Conservation (phyloP, 306 rosid genomes). For the Castanea mollissima region DNA sequence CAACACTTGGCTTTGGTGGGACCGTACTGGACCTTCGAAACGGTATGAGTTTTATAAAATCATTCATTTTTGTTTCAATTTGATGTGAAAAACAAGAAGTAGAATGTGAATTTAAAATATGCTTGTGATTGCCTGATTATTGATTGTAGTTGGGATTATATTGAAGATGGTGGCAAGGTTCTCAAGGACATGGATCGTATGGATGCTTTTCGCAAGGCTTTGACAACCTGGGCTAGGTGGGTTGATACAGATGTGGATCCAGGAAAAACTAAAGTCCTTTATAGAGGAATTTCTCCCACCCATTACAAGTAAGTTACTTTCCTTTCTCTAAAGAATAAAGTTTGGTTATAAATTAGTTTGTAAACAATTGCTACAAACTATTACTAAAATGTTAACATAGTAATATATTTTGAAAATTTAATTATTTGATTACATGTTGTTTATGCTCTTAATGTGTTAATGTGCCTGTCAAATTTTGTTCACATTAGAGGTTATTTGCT, state of each 20-base stretch:
- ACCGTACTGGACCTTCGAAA: conserved; percentile 51
- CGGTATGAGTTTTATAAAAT: conserved; percentile 41
- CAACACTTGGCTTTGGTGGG: conserved; percentile 91
- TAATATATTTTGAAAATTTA: too few species aligned
- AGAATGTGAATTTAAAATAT: neutral
- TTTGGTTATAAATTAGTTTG: neutral
- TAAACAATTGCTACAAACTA: too few species aligned
- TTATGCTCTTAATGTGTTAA: too few species aligned
- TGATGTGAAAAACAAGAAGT: neutral
- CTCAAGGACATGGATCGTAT: too few species aligned
- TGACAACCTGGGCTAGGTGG: conserved; percentile 43
- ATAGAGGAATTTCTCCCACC: conserved; percentile 68
- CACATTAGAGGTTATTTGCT: too few species aligned
- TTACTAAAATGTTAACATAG: too few species aligned
- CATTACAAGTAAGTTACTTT: conserved; percentile 47
- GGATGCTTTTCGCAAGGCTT: too few species aligned
- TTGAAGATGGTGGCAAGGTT: too few species aligned
- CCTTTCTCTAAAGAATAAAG: too few species aligned
- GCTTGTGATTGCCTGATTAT: neutral
- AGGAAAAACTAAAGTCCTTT: conserved; percentile 45
- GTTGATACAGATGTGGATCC: conserved; percentile 45
- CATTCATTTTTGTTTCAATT: neutral
- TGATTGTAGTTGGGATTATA: conserved; percentile 32
- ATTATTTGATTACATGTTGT: too few species aligned
- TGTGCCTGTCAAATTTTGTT: too few species aligned